phyloP scores from a whole-genome alignment of 208 protist species.

The Crithidia expoeki region DNA sequence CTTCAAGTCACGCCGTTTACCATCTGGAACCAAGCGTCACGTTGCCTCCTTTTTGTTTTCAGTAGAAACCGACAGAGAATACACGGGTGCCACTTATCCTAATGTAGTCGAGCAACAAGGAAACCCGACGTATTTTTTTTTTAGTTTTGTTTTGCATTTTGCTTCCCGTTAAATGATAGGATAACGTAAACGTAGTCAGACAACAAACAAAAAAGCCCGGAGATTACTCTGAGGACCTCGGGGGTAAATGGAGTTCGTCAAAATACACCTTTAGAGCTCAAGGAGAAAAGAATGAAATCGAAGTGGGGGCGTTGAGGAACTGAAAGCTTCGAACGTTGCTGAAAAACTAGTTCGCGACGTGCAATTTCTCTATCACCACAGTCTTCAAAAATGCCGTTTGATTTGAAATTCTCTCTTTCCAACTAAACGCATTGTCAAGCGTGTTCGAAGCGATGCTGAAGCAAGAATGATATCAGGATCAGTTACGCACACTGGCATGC shows the following conservation, averaged over 20 bases:
- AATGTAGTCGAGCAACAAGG: too few species aligned
- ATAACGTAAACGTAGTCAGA: neutral
- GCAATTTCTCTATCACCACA: neutral
- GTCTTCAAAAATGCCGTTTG: too few species aligned
- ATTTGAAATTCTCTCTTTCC: neutral
- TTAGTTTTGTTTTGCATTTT: too few species aligned
- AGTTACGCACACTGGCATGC: neutral
- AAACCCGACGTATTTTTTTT: neutral
- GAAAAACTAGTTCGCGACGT: too few species aligned
- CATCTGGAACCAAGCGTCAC: too few species aligned
- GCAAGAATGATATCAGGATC: neutral
- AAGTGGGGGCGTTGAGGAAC: too few species aligned
- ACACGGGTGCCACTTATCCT: too few species aligned
- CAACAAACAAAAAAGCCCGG: neutral
- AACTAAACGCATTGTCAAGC: neutral
- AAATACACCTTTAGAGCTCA: neutral
- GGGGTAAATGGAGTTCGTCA: neutral
- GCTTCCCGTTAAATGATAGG: conserved; percentile 2
- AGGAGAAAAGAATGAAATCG: conserved; percentile 5
- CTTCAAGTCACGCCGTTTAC: too few species aligned
- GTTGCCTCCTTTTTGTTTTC: too few species aligned
- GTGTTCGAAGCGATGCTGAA: neutral
- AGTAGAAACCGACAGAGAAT: too few species aligned
- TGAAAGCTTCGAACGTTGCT: too few species aligned
- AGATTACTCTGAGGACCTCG: too few species aligned